A percentile compares a stretch with the other conserved stretches of the same genome.
These are phyloP conservation scores for Phyllosticta citrichinensis DNA, from an alignment of 2,329 filamentous ascomycete genomes.

Conservation along the genomic window DNA sequence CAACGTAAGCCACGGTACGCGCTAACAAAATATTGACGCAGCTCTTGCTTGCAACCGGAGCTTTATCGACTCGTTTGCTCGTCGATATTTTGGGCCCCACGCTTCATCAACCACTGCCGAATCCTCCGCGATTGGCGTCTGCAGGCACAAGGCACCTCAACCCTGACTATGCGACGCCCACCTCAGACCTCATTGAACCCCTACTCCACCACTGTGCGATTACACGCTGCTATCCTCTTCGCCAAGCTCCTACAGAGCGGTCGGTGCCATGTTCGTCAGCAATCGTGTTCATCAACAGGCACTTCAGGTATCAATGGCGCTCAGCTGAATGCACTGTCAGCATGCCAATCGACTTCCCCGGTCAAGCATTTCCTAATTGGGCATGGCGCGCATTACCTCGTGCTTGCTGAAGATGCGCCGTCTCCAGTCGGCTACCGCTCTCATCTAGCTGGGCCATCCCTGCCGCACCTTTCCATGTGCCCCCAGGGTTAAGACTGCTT, in stretches of 20 bases:
- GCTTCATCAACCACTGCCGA: background rate
- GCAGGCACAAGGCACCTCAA: background rate
- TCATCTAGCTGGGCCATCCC: background rate
- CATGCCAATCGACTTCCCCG: background rate
- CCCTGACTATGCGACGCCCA: background rate
- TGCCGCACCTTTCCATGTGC: background rate
- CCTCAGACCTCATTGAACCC: background rate
- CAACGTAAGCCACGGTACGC: background rate
- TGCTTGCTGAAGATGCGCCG: background rate
- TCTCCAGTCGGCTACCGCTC: background rate
- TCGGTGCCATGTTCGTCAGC: background rate
- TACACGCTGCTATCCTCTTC: too few relatives aligned
- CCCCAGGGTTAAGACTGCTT: too few relatives aligned
- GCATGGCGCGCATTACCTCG: background rate
- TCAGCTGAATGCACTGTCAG: background rate
- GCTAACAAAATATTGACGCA: background rate
- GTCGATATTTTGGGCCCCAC: background rate
- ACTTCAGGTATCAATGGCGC: background rate
- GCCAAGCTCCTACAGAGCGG: background rate
- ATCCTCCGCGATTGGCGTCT: background rate
- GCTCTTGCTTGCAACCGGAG: background rate
- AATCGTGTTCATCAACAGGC: background rate
- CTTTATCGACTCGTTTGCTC: background rate
- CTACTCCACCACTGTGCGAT: background rate
- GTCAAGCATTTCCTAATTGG: background rate